Evolutionary conservation across 2,329 filamentous ascomycete species (phyloP).

Genomic region (Aureobasidium zeae): DNA sequence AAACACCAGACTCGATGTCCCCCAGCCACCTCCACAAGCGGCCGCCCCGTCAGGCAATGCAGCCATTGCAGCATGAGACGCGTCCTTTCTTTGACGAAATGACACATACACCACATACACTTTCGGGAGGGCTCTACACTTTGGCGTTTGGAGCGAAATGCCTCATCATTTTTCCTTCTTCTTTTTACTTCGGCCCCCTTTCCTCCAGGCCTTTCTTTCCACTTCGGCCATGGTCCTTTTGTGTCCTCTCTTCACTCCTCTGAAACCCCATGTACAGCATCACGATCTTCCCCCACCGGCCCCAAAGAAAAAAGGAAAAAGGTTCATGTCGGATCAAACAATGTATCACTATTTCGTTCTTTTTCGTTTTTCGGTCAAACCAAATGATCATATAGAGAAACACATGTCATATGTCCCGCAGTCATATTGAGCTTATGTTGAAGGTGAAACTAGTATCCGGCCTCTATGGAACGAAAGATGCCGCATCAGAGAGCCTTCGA

Average conservation of each 20-base stretch:
- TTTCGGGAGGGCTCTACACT: too few species aligned
- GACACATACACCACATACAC: too few species aligned
- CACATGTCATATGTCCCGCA: too few species aligned
- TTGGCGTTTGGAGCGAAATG: conserved; percentile 15
- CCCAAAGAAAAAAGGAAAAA: neutral
- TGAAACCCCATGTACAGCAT: neutral
- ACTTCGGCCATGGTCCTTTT: too few species aligned
- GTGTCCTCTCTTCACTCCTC: conserved; percentile 13
- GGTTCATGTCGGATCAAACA: neutral
- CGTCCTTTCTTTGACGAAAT: too few species aligned
- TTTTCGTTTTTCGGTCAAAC: too few species aligned
- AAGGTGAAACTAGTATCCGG: conserved; percentile 12
- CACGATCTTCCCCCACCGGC: neutral
- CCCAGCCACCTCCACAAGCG: conserved; percentile 31
- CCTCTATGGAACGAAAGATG: conserved; percentile 8
- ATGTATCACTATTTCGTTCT: too few species aligned
- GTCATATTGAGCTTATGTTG: too few species aligned
- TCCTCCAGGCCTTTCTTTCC: too few species aligned
- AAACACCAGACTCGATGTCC: conserved; percentile 66
- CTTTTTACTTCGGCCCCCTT: neutral
- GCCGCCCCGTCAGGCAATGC: too few species aligned
- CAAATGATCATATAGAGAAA: too few species aligned
- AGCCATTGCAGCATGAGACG: conserved; percentile 17
- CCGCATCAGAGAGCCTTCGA: conserved; percentile 19
- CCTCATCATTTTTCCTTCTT: conserved; percentile 3